A percentile compares a stretch with the other conserved stretches of the same genome.
Conservation (phyloP, 306 rosid species). For the Neltuma alba region DNA sequence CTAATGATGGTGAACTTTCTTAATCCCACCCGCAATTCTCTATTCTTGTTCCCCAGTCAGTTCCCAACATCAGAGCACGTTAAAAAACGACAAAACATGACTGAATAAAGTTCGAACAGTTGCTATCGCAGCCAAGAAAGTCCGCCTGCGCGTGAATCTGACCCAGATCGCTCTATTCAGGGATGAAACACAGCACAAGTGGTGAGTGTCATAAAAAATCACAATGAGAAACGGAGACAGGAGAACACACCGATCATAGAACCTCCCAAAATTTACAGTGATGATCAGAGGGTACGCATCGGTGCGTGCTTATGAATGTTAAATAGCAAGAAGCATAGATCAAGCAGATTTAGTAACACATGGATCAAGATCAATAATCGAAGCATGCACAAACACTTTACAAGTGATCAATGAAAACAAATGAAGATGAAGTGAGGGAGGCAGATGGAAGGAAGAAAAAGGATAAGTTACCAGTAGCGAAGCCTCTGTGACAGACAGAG, state of each 20-base stretch:
- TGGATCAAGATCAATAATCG: constrained; percentile 41
- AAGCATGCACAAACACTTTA: not conserved
- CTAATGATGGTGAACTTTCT: not conserved
- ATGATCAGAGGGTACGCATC: not conserved
- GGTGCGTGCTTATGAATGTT: not conserved
- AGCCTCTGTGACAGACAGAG: constrained; percentile 59
- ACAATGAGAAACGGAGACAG: not conserved
- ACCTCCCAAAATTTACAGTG: not conserved
- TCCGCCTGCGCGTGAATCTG: not conserved
- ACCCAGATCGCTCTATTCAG: constrained; percentile 21
- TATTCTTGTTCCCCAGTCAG: not conserved
- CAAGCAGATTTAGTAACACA: constrained; percentile 30
- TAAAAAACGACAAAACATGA: not conserved
- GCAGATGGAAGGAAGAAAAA: not conserved
- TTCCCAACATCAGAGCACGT: not conserved
- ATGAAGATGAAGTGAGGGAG: not conserved
- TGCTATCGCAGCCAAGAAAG: not conserved
- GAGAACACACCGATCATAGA: not conserved
- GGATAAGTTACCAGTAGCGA: constrained; percentile 56
- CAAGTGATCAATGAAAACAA: not conserved
- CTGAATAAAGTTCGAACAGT: not conserved
- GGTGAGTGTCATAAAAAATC: not conserved
- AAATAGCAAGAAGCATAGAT: constrained; percentile 26
- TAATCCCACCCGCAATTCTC: not conserved
- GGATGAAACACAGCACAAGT: not conserved